Evolutionary conservation across 2,329 filamentous ascomycete species (phyloP), one percentile per base, ranked within the genome.

Genomic region (Aspergillus sp.): DNA sequence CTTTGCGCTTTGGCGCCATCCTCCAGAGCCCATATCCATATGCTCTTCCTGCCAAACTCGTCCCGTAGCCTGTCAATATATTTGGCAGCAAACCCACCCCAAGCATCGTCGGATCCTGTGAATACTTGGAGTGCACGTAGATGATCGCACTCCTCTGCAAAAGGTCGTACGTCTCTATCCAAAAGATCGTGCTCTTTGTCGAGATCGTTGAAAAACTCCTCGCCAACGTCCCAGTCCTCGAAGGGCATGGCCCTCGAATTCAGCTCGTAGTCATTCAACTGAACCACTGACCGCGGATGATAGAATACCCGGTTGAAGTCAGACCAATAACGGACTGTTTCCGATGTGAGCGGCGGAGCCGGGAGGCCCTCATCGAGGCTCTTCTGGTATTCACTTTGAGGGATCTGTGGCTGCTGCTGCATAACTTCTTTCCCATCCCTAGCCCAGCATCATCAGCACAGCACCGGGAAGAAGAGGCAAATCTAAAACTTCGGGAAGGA

Each of bases 271-370:
- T 95, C 86, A 52, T 82, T 82, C 10, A 96, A 68, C 53, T 93
- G 88, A 7, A 93, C 71, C 33, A 94, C 75, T 8, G 86, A 94
- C 34, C 75, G 77, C 6, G 91, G 91, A 54, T 96, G 88, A 55
- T 83, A 95, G 60, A 78, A 98, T n/a, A 91, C 74, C 15, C 86
- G 77, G 46, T 85, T 93, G 60, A 86, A 96, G 59, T 98, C 91
- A 19, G 86, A 93, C 89, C 91, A 98, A 63, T 91, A 96, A 33
- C 86, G 76, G n/a, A 96, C 82, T 8, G 75, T 73, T 5, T 78
- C 73, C 1, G 77, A 69, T 1, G 72, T 80, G 13, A 94, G 69
- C 32, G 68, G 63, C 0, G 82, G 74, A 4, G 79, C 69, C 3
- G 73, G 58, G 4, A 72, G 55, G 14, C 86, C 86, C 17, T 75